phyloP scores from a whole-genome alignment of 805 yeast genomes.

The Candida qinlingensis region DNA sequence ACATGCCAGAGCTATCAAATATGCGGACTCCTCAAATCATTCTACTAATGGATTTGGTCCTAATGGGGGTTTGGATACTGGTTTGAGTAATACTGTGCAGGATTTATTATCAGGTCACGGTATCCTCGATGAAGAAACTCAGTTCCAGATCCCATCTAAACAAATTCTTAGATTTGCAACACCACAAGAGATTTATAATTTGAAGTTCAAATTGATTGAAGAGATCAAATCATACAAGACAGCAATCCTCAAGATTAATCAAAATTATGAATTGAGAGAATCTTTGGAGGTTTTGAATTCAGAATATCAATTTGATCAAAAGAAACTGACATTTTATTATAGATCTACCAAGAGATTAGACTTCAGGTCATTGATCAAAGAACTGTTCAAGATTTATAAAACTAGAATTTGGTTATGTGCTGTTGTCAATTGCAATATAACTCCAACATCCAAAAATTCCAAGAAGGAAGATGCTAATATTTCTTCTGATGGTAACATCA shows the following conservation, averaged over 20 bases:
- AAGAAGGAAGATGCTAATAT: too few species aligned
- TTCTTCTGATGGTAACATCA: too few species aligned
- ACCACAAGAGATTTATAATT: conserved; percentile 58
- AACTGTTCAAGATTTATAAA: conserved; percentile 68
- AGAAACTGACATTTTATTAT: conserved; percentile 70
- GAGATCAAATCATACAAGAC: conserved; percentile 68
- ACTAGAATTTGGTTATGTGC: conserved; percentile 85
- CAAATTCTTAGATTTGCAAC: conserved; percentile 75
- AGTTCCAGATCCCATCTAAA: conserved; percentile 66
- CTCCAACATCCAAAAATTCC: too few species aligned
- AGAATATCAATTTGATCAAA: conserved; percentile 78
- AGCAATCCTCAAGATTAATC: conserved; percentile 46
- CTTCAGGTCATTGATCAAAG: conserved; percentile 67
- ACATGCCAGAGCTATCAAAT: conserved; percentile 47
- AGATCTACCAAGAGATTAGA: conserved; percentile 62
- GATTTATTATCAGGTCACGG: conserved; percentile 23
- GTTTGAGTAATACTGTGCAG: conserved; percentile 18
- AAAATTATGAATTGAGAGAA: conserved; percentile 33
- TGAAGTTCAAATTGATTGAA: conserved; percentile 60
- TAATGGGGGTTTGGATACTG: background rate
- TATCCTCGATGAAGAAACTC: conserved; percentile 34
- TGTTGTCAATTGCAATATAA: conserved; percentile 20
- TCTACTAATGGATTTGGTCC: background rate
- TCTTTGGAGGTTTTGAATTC: conserved; percentile 62
- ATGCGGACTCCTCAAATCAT: background rate